These are phyloP conservation scores for Candida boleticola DNA, from an alignment of 805 yeast genomes.

Conservation along the genomic window DNA sequence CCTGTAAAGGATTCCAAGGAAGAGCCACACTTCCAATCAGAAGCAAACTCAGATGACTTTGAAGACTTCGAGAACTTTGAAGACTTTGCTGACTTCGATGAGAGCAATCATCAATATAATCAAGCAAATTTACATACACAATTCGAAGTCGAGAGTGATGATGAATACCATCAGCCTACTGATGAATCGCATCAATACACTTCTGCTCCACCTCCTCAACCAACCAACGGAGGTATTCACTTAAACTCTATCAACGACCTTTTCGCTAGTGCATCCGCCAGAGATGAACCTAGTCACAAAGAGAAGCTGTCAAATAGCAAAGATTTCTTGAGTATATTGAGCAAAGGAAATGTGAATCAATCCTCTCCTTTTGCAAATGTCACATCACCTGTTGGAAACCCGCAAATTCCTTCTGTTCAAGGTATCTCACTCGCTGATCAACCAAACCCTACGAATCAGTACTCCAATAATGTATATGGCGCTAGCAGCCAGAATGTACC, in stretches of 20 bases:
- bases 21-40: background rate
- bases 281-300: background rate
- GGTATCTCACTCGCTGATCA: no score
- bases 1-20: no score
- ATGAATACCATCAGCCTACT: conserved; percentile 9
- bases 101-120: conserved; percentile 19
- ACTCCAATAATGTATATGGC: no score
- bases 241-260: background rate
- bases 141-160: conserved; percentile 35
- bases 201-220: no score
- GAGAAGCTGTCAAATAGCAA: conserved; percentile 3
- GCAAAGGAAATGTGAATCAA: background rate
- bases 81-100: conserved; percentile 32
- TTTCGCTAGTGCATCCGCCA: background rate
- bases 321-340: conserved; percentile 9
- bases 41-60: conserved; percentile 10
- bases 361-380: no score
- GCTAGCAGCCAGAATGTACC: no score
- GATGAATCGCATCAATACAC: no score
- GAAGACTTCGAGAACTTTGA: conserved; percentile 32
- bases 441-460: no score
- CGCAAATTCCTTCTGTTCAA: no score
- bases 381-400: no score
- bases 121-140: conserved; percentile 9
- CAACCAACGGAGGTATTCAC: no score